Evolutionary conservation across 139 green algal species (phyloP).

Genomic region (Micromonas pusilla): DNA sequence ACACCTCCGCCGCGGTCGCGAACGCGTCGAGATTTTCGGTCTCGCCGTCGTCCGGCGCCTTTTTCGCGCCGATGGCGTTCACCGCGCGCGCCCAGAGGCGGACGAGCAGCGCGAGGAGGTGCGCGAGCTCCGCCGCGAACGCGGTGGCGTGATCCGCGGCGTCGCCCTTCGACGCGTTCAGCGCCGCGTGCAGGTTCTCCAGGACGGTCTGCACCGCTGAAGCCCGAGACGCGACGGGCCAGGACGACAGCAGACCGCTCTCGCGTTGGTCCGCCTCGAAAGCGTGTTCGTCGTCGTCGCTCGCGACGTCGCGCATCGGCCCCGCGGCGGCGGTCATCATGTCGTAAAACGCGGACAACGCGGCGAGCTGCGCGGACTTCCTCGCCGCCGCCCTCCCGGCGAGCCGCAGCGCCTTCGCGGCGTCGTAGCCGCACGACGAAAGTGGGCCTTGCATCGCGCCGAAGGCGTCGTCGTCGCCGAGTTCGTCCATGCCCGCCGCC

Average conservation of each 20-base stretch:
- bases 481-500: neutral
- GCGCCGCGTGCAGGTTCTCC: neutral
- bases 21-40: neutral
- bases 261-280: neutral
- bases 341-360: neutral
- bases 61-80: neutral
- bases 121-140: neutral
- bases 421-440: neutral
- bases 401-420: neutral
- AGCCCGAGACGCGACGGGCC: neutral
- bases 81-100: neutral
- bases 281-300: neutral
- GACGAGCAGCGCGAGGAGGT: neutral
- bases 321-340: neutral
- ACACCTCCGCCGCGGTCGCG: neutral
- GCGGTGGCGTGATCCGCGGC: neutral
- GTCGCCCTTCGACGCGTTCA: neutral
- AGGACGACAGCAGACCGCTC: neutral
- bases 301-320: neutral
- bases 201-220: neutral
- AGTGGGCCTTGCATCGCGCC: neutral
- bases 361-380: neutral
- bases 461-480: neutral
- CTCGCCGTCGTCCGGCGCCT: neutral
- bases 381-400: neutral